Conservation (phyloP, 331 rosid genomes). For the Erythrophleum ivorense region DNA sequence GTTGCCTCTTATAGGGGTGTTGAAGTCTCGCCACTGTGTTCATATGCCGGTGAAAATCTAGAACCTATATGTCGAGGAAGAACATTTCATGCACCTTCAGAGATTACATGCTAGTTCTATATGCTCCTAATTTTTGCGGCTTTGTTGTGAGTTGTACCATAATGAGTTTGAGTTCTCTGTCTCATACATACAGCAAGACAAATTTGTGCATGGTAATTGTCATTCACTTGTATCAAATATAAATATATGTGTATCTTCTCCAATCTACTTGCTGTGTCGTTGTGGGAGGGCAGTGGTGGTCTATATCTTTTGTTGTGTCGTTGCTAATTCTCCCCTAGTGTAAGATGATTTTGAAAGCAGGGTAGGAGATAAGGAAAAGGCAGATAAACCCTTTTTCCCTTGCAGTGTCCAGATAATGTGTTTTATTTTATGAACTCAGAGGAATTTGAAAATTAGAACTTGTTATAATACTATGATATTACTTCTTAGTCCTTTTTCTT, state of each 20-base stretch:
- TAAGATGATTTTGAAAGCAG: too few species aligned
- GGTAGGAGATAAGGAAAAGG: too few species aligned
- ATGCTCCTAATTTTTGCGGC: constrained; percentile 43
- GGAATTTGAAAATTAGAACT: too few species aligned
- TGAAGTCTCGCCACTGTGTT: constrained; percentile 95
- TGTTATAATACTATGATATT: too few species aligned
- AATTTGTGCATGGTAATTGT: constrained; percentile 25
- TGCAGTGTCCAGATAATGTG: too few species aligned
- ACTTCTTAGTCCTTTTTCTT: too few species aligned
- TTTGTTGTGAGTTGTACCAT: constrained; percentile 39
- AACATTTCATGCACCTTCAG: constrained; percentile 99
- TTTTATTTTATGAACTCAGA: too few species aligned
- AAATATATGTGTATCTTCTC: constrained; percentile 43
- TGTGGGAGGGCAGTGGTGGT: constrained; percentile 3
- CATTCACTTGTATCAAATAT: constrained; percentile 29
- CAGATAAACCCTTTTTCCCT: too few species aligned
- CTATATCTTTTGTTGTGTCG: constrained; percentile 3
- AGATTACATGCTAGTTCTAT: constrained; percentile 74
- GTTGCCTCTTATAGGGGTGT: constrained; percentile 62
- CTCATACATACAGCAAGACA: constrained; percentile 34
- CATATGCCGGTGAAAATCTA: constrained; percentile 91
- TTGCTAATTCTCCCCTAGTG: too few species aligned
- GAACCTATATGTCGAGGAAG: constrained; percentile 96
- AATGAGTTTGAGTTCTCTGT: constrained; percentile 35
- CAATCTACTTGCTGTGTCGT: constrained; percentile 44